Conservation (phyloP, 1,284 basidiomycete species). For the Sutorius eximius region DNA sequence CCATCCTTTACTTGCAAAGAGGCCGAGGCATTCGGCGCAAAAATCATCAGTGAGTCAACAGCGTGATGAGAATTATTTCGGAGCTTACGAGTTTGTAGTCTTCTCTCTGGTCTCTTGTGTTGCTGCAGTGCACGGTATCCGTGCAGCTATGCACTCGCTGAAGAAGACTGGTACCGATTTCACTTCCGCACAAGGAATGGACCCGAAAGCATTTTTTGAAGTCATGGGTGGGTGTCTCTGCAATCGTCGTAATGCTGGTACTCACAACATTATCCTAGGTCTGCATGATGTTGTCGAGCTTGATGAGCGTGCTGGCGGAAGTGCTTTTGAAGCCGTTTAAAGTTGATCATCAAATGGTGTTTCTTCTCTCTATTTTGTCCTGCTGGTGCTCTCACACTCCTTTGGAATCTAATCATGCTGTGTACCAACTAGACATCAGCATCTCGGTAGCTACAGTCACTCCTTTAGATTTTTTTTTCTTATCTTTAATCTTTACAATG, state of each 20-base stretch:
- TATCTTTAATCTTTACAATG: constrained; percentile 21
- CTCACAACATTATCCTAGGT: constrained; percentile 36
- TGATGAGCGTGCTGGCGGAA: constrained; percentile 61
- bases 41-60: constrained; percentile 64
- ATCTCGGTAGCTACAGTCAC: constrained; percentile 17
- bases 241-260: too few species aligned
- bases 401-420: constrained; percentile 10
- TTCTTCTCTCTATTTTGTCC: neutral
- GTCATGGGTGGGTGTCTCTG: constrained; percentile 53
- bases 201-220: constrained; percentile 73
- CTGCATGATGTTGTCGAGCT: constrained; percentile 56
- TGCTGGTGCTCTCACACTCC: neutral
- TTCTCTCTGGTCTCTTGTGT: constrained; percentile 72
- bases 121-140: constrained; percentile 68
- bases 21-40: constrained; percentile 68
- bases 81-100: constrained; percentile 38
- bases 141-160: constrained; percentile 69
- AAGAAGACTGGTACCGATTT: constrained; percentile 78
- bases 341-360: neutral
- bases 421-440: constrained; percentile 24
- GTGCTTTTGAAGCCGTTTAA: constrained; percentile 53
- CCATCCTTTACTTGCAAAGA: constrained; percentile 69
- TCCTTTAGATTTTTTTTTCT: constrained; percentile 28
- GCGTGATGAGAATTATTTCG: neutral
- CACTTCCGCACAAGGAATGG: constrained; percentile 68